Evolutionary conservation across 306 rosid genomes (phyloP).

Genomic region (Phaseolus lunatus): DNA sequence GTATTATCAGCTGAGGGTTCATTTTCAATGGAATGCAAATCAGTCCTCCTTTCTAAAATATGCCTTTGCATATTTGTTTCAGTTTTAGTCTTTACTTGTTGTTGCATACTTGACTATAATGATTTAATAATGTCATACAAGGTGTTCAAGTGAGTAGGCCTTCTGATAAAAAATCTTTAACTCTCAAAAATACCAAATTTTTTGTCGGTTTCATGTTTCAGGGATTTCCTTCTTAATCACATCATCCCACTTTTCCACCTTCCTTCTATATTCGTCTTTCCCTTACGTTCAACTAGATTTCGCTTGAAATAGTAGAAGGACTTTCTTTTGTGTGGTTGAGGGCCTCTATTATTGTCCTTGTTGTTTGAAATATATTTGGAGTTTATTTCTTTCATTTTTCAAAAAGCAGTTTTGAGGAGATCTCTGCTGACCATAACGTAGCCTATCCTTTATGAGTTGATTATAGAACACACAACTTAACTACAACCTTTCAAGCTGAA

Average conservation of each 20-base stretch:
- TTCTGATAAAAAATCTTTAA: constrained; percentile 34
- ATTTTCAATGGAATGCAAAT: constrained; percentile 23
- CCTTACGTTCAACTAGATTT: constrained; percentile 34
- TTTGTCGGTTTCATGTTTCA: neutral
- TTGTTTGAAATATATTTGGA: constrained; percentile 15
- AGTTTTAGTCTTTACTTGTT: neutral
- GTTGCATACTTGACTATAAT: neutral
- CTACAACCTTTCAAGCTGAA: constrained; percentile 3
- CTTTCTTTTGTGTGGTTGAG: neutral
- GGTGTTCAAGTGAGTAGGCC: constrained; percentile 31
- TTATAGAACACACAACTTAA: constrained; percentile 16
- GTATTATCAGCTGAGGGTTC: constrained; percentile 23
- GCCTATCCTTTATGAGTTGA: constrained; percentile 16
- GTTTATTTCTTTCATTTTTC: neutral
- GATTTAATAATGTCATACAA: constrained; percentile 8
- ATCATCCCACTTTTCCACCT: constrained; percentile 1
- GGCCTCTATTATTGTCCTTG: neutral
- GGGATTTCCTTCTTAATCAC: constrained; percentile 22
- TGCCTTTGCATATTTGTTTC: constrained; percentile 34
- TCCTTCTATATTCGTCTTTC: neutral
- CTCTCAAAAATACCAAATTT: neutral
- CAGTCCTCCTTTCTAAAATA: constrained; percentile 4
- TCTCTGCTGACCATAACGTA: neutral
- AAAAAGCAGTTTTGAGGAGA: constrained; percentile 10
- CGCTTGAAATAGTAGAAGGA: constrained; percentile 7